A percentile compares a stretch with the other conserved stretches of the same genome.
phyloP scores from a whole-genome alignment of 352 stramenopile genomes.

The Phytophthora parvispora region DNA sequence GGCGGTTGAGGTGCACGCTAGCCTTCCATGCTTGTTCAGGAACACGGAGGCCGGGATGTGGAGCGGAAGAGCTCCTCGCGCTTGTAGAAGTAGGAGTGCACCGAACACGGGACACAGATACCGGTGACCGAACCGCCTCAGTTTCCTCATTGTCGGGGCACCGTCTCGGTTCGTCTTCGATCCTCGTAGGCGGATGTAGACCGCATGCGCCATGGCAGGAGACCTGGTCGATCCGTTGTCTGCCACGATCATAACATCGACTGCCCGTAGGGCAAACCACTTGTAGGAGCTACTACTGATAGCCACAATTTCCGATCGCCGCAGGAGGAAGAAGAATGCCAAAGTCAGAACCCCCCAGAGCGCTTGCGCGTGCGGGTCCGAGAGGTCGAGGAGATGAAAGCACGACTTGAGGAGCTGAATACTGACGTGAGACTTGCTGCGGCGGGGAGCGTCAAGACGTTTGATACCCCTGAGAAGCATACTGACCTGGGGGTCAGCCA shows the following conservation, averaged over 20 bases:
- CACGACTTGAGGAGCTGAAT: background rate
- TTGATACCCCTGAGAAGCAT: slow-evolving; percentile 7
- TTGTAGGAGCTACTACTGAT: background rate
- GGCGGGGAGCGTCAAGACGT: background rate
- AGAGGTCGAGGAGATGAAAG: background rate
- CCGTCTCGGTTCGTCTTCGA: slow-evolving; percentile 16
- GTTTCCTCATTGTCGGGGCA: background rate
- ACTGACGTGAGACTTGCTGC: background rate
- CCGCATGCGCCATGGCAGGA: too few relatives aligned
- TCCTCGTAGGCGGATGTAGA: background rate
- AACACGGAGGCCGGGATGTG: background rate
- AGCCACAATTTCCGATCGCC: slow-evolving; percentile 15
- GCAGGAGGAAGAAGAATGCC: slow-evolving; percentile 17
- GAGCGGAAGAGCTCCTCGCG: background rate
- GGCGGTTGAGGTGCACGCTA: background rate
- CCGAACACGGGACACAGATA: slow-evolving; percentile 1
- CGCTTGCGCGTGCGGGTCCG: background rate
- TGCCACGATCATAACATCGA: background rate
- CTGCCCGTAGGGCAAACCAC: background rate
- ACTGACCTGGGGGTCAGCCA: too few relatives aligned
- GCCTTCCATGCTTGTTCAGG: background rate
- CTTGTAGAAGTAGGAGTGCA: background rate
- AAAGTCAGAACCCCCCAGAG: slow-evolving; percentile 9
- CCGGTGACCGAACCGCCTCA: background rate
- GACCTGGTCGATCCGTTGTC: background rate